Base-by-base conservation (phyloP, 345 rosid species). In the Rubroshorea leprosula region DNA sequence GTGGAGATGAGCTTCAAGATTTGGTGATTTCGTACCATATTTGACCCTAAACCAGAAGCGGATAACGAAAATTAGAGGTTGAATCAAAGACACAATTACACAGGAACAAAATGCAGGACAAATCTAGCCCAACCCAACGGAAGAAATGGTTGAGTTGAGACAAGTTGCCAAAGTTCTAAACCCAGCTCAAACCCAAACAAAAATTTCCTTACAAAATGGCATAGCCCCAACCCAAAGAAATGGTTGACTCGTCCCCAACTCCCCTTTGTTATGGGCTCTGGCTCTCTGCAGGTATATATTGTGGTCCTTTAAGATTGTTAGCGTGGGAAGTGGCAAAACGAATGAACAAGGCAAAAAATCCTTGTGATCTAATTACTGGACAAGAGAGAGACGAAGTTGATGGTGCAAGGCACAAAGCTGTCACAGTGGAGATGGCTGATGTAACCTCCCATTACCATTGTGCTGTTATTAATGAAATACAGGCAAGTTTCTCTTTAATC, bases 381-480 rank as follows among this genome's bases (percentile, higher is more conserved):
- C 98, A 91, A 73, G 98, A 91, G 63, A 88, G 78, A 69, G 90
- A 81, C 60, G 81, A 78, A 74, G 75, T 88, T 70, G 95, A 88
- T 39, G 98, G 90, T 23, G 92, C 98, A 64, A 81, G 76, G 66
- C 98, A 91, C 80, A 82, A 78, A 68, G 80, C 98, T 52, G 94
- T 83, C 61, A 91, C 95, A 4, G 98, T 92, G 61, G 96, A 92
- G 82, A 92, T 92, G 96, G 98, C 87, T 38, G 95, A 92, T 76
- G 81, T 86, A 19, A 61, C 59, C 4, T 67, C 89, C 8, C 77
- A 72, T 45, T 85, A 79, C n/a, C 75, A 76, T 18, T 90, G 97
- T 72, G 97, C 97, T 38, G 62, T 90, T 69, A 73, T 90, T 45
- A 96, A 91, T 21, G 96, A 91, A 78, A 88, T 91, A 68, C 96